Conservation (phyloP, 177 flowering plant species). For the Vitis hybrid region DNA sequence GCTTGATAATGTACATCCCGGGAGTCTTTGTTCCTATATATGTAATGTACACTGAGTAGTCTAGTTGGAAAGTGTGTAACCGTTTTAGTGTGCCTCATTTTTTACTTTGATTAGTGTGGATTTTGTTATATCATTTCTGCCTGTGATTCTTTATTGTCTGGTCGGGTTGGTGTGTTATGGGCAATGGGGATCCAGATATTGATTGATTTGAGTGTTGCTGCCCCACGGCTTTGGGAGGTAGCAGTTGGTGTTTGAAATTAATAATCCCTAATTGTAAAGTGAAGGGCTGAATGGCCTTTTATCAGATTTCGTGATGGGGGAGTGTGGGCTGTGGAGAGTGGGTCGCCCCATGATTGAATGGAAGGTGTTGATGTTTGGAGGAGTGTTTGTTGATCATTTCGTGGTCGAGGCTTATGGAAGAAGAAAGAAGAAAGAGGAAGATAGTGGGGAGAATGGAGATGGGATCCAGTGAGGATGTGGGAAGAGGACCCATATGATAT, state of each 20-base stretch:
- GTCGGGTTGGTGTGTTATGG: neutral
- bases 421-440: no score
- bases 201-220: no score
- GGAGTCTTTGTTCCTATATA: neutral
- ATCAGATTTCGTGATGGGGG: slow-evolving; percentile 12
- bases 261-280: neutral
- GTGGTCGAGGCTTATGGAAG: no score
- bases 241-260: neutral
- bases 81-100: neutral
- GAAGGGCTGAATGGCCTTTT: neutral
- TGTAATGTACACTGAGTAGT: slow-evolving; percentile 10
- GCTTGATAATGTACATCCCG: slow-evolving; percentile 28
- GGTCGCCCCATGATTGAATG: neutral
- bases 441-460: no score
- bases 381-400: no score
- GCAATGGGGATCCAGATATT: neutral
- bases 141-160: neutral
- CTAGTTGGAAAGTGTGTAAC: slow-evolving; percentile 3
- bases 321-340: neutral
- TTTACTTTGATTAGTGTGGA: neutral
- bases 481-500: neutral
- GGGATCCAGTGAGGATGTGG: neutral
- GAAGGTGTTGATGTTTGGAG: no score
- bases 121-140: neutral
- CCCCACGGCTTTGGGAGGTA: no score